Evolutionary conservation across 2,329 filamentous ascomycete species (phyloP).

Genomic region (Bertia moriformis): DNA sequence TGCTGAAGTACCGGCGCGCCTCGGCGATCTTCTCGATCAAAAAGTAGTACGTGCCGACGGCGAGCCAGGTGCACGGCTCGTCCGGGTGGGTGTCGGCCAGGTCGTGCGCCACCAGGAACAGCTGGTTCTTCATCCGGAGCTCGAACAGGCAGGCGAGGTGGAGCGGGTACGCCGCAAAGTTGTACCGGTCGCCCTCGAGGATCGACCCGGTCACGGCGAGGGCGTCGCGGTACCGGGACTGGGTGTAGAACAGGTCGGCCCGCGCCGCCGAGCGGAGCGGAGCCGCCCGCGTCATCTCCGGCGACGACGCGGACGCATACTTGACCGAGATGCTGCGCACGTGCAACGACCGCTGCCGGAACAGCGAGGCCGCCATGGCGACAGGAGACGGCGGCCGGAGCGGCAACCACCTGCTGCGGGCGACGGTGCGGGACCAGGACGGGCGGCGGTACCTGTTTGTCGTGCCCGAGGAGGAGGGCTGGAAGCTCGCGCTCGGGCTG

Average conservation of each 20-base stretch:
- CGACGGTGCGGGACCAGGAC: conserved; percentile 40
- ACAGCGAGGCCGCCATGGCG: conserved; percentile 32
- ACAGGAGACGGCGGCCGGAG: too few relatives aligned
- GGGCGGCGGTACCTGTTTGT: conserved; percentile 48
- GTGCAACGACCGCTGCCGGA: conserved; percentile 50
- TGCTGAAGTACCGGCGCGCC: conserved; percentile 88
- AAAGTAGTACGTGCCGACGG: conserved; percentile 90
- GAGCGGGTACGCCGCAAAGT: conserved; percentile 75
- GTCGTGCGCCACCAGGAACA: conserved; percentile 86
- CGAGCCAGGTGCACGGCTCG: conserved; percentile 83
- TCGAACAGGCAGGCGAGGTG: conserved; percentile 87
- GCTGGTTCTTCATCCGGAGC: conserved; percentile 68
- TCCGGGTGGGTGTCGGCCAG: conserved; percentile 82
- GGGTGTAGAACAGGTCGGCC: conserved; percentile 83
- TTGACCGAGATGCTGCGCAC: conserved; percentile 45
- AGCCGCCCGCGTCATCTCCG: conserved; percentile 34
- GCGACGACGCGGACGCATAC: conserved; percentile 54
- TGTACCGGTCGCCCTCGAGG: conserved; percentile 71
- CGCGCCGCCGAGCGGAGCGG: conserved; percentile 44
- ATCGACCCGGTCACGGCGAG: conserved; percentile 72
- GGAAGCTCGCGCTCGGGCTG: conserved; percentile 46
- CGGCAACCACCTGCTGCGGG: conserved; percentile 44
- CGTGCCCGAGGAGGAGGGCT: conserved; percentile 39
- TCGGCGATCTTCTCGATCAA: conserved; percentile 80
- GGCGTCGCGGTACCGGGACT: conserved; percentile 83